Conservation (phyloP, 1,284 basidiomycete genomes). For the Takashimella koratensis region DNA sequence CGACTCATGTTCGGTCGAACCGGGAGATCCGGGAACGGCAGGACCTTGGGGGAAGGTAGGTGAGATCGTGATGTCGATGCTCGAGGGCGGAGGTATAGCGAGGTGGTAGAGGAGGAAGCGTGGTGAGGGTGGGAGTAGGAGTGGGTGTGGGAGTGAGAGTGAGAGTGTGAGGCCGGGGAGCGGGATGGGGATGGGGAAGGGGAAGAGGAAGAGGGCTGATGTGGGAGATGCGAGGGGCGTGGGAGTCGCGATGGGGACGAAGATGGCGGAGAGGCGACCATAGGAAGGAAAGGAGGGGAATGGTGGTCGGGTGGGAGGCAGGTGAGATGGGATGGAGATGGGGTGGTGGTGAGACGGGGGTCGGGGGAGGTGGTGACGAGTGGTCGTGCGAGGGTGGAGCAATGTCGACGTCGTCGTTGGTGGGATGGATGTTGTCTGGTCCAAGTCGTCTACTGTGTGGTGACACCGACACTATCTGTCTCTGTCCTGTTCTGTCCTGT, state of each 20-base stretch:
- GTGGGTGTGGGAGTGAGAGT: neutral
- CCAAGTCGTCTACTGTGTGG: too few relatives aligned
- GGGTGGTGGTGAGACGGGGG: neutral
- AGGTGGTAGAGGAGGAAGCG: constrained; percentile 6
- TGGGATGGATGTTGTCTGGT: too few relatives aligned
- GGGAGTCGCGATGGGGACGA: neutral
- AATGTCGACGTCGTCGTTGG: too few relatives aligned
- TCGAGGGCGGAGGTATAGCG: constrained; percentile 7
- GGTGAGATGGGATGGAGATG: neutral
- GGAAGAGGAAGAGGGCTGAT: neutral
- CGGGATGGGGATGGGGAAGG: neutral
- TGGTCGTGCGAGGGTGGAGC: too few relatives aligned
- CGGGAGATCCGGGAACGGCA: constrained; percentile 19
- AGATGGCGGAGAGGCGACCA: neutral
- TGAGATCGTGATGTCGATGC: constrained; percentile 11
- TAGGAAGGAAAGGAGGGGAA: neutral
- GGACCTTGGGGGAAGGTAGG: constrained; percentile 16
- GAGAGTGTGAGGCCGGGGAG: neutral
- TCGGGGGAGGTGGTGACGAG: too few relatives aligned
- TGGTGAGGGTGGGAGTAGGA: neutral
- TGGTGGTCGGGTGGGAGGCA: neutral
- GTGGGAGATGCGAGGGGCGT: neutral
- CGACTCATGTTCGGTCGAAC: constrained; percentile 9
- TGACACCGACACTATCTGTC: too few relatives aligned
- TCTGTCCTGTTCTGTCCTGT: too few relatives aligned